Conservation (phyloP, 2,329 filamentous ascomycete species). For the Xylaria arbuscula region DNA sequence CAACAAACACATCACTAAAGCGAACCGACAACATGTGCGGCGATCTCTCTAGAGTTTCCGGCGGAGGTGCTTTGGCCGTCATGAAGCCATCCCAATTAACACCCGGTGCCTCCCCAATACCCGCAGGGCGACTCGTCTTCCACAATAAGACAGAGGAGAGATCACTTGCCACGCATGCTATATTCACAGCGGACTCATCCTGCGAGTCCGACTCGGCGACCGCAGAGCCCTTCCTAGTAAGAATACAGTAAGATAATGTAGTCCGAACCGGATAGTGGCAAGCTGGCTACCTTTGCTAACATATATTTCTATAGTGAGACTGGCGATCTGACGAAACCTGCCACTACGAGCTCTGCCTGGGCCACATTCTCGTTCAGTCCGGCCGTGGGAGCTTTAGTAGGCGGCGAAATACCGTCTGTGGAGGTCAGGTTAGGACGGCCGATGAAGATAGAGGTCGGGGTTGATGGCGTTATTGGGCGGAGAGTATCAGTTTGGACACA, state of each 20-base stretch:
- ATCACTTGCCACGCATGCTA: slow-evolving; percentile 54
- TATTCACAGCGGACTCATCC: slow-evolving; percentile 52
- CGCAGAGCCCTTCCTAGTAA: slow-evolving; percentile 49
- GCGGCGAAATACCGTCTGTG: slow-evolving; percentile 38
- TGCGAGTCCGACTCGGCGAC: slow-evolving; percentile 39
- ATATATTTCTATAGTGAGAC: slow-evolving; percentile 48
- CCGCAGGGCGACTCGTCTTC: slow-evolving; percentile 53
- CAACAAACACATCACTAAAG: background rate
- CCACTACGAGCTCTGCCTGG: slow-evolving; percentile 57
- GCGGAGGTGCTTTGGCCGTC: slow-evolving; percentile 60
- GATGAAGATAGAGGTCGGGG: slow-evolving; percentile 58
- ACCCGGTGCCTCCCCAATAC: slow-evolving; percentile 18
- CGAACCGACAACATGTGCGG: slow-evolving; percentile 56
- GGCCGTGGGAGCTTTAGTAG: slow-evolving; percentile 3
- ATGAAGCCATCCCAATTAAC: slow-evolving; percentile 50
- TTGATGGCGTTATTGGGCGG: slow-evolving; percentile 61
- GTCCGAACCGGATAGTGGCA: background rate
- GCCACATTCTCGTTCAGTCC: slow-evolving; percentile 52
- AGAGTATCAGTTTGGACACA: slow-evolving; percentile 56
- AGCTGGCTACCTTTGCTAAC: slow-evolving; percentile 26
- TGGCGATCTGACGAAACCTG: slow-evolving; percentile 57
- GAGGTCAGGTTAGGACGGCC: slow-evolving; percentile 54
- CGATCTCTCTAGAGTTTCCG: slow-evolving; percentile 54
- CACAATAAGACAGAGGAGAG: slow-evolving; percentile 54
- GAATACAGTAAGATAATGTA: slow-evolving; percentile 57